Evolutionary conservation across 2,329 filamentous ascomycete genomes (phyloP).

Genomic region (Graphilbum sp.): DNA sequence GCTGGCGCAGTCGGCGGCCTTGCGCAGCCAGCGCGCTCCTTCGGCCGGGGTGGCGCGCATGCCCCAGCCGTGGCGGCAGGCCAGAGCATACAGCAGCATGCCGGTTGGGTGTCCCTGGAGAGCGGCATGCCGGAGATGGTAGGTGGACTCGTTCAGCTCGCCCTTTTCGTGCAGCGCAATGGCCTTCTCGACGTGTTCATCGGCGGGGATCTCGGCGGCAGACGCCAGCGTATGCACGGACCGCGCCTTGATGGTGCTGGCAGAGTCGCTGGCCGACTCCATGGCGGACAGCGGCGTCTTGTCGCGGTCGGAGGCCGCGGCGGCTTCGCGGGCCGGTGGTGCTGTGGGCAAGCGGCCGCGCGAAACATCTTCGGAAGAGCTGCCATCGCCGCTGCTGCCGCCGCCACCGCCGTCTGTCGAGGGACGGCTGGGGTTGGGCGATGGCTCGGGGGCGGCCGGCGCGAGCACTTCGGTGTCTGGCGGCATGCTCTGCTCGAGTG

Average conservation of each 20-base stretch:
- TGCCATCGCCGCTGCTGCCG: too few relatives aligned
- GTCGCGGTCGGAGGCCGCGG: constrained; percentile 17
- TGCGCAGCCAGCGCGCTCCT: constrained; percentile 80
- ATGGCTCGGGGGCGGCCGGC: constrained; percentile 23
- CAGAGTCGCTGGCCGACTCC: constrained; percentile 38
- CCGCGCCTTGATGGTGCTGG: constrained; percentile 34
- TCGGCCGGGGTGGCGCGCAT: constrained; percentile 86
- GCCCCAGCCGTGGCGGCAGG: constrained; percentile 93
- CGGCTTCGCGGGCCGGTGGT: constrained; percentile 22
- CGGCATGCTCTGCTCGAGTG: constrained; percentile 32
- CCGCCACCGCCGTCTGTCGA: constrained; percentile 27
- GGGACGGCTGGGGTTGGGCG: constrained; percentile 26
- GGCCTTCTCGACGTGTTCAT: constrained; percentile 80
- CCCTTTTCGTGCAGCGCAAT: constrained; percentile 79
- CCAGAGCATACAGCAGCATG: constrained; percentile 91
- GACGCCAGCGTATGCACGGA: constrained; percentile 33
- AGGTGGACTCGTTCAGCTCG: constrained; percentile 82
- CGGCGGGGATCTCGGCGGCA: constrained; percentile 55
- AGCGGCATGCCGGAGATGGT: constrained; percentile 82
- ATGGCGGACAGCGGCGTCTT: constrained; percentile 33
- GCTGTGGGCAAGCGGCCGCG: constrained; percentile 30
- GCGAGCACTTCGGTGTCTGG: constrained; percentile 29
- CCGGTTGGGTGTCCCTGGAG: constrained; percentile 74
- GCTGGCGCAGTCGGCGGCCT: constrained; percentile 71
- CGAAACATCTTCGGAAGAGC: constrained; percentile 30